Evolutionary conservation across 805 yeast species (phyloP), one percentile per base, ranked within the genome.

Genomic region (Ogataea nitratoaversa): DNA sequence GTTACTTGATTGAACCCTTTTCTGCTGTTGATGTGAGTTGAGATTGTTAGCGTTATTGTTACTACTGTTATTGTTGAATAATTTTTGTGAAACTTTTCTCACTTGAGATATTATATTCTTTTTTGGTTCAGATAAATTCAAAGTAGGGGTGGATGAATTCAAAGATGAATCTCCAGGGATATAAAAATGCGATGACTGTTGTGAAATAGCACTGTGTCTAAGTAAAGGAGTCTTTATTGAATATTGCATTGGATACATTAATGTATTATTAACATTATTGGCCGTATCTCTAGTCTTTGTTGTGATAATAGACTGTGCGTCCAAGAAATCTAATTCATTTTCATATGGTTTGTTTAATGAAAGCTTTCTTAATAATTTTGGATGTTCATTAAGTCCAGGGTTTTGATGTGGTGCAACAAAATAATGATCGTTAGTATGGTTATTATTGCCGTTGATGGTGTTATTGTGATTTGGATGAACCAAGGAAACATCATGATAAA

Each of bases 41-140:
- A 7, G 9, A 5, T 22, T 6, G 30, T 8, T 33, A 25, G 4
- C 12, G 14, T 19, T 20, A 22, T 32, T 19, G 25, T 20, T 32
- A 20, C 11, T 20, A 14, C 35, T 37, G 6, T 41, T 39, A 17
- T 44, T 44, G 30, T 41, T 48, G 32, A 56, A 55, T 12, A 56
- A 34, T 32, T 47, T 52, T 28, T 54, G 59, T 2, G 62, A 58
- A 3, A 59, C 60, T 35, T 56, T 51, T 27, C 62, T 40, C 2
- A 58, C 60, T 36, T 58, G 57, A 0, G 63, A 59, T 2, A 56
- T 48, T 18, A 50, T 49, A n/a, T 43, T 43, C 17, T 34, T 41
- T 35, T 19, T 50, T 19, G 40, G 47, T 8, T 40, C 40, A 3
- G 47, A 30, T 5, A 33, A 14, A 30, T 27, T 43, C 14, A 16